Conservation (phyloP, 805 yeast species). For the Metschnikowia drakensbergensis region DNA sequence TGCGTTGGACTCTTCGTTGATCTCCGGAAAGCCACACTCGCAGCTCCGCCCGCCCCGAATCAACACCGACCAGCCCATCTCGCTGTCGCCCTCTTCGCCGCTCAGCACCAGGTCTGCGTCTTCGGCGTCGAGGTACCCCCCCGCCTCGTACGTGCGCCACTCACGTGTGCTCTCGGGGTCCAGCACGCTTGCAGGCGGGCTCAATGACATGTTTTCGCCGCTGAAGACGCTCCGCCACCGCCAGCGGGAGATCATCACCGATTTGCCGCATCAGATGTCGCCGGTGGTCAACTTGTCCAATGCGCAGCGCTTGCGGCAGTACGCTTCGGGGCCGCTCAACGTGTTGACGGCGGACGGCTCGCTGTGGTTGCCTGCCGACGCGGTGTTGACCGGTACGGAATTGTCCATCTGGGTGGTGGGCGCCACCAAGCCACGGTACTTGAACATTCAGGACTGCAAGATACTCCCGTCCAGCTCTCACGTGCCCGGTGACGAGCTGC, state of each 20-base stretch:
- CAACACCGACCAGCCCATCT: slow-evolving; percentile 10
- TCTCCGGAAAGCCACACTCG: neutral
- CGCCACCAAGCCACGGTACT: slow-evolving; percentile 47
- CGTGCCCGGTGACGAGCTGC: slow-evolving; percentile 12
- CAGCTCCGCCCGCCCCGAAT: slow-evolving; percentile 12
- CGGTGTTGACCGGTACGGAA: slow-evolving; percentile 51
- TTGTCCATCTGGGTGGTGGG: slow-evolving; percentile 45
- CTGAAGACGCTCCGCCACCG: slow-evolving; percentile 18
- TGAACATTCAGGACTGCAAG: slow-evolving; percentile 47
- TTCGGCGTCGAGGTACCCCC: slow-evolving; percentile 13
- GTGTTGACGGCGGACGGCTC: slow-evolving; percentile 22
- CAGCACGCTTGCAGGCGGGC: slow-evolving; percentile 13
- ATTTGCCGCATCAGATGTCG: slow-evolving; percentile 58
- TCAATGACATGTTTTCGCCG: slow-evolving; percentile 13
- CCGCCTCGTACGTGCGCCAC: slow-evolving; percentile 18
- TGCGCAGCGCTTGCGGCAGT: slow-evolving; percentile 66
- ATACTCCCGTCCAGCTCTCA: slow-evolving; percentile 14
- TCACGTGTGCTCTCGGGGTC: slow-evolving; percentile 15
- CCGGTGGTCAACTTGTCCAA: slow-evolving; percentile 69
- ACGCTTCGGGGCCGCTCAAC: slow-evolving; percentile 50
- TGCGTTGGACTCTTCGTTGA: neutral
- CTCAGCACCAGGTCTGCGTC: slow-evolving; percentile 10
- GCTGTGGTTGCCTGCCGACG: slow-evolving; percentile 34
- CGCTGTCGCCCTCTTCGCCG: slow-evolving; percentile 14
- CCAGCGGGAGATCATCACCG: slow-evolving; percentile 19